Evolutionary conservation across 75 land plant genomes (phyloP).

Genomic region (Cupressus sempervirens): DNA sequence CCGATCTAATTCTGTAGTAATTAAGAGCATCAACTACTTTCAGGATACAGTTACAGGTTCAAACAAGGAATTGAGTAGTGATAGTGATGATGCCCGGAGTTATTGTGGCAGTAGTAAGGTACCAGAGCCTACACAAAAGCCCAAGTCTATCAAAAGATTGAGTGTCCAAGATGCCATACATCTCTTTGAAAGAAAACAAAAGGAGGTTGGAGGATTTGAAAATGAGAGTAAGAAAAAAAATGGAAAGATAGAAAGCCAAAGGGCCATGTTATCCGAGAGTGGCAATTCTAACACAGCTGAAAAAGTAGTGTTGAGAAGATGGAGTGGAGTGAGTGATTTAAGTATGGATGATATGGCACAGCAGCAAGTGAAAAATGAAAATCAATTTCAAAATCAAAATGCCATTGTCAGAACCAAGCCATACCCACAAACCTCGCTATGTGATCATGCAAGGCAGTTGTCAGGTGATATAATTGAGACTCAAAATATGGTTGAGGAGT

Average conservation of each 20-base stretch:
- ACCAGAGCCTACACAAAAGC: slow-evolving; percentile 17
- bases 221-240: slow-evolving; percentile 4
- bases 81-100: slow-evolving; percentile 41
- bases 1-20: slow-evolving; percentile 4
- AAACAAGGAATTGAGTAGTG: slow-evolving; percentile 27
- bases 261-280: slow-evolving; percentile 14
- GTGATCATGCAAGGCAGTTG: neutral
- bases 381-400: neutral
- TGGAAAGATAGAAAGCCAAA: slow-evolving; percentile 10
- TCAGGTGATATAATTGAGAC: neutral
- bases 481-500: neutral
- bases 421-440: neutral
- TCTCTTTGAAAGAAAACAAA: slow-evolving; percentile 79
- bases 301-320: slow-evolving; percentile 68
- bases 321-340: slow-evolving; percentile 47
- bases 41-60: slow-evolving; percentile 31
- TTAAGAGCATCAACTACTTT: slow-evolving; percentile 49
- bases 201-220: slow-evolving; percentile 10
- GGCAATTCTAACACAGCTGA: slow-evolving; percentile 13
- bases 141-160: slow-evolving; percentile 40
- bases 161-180: slow-evolving; percentile 80
- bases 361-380: neutral
- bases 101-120: slow-evolving; percentile 13
- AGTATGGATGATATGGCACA: slow-evolving; percentile 19
- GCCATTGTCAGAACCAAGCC: neutral